phyloP scores from a whole-genome alignment of 2,329 filamentous ascomycete species.

The Tolypocladium sp. region DNA sequence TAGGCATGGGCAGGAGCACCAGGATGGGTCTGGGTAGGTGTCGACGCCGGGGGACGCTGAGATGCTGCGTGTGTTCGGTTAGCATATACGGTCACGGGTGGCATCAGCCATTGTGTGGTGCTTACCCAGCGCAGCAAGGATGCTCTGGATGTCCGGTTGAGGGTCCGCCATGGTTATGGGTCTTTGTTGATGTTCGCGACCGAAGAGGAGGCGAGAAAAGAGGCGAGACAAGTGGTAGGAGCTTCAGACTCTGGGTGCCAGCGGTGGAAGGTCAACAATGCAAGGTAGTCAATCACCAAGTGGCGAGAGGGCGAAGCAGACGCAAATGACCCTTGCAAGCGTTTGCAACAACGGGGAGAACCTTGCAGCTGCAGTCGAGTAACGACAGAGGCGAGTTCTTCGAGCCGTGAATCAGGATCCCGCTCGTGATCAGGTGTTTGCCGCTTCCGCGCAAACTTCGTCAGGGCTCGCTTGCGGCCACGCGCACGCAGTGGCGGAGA shows the following conservation, averaged over 20 bases:
- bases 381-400: neutral
- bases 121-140: slow-evolving; percentile 40
- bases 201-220: neutral
- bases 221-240: neutral
- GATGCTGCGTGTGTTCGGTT: slow-evolving; percentile 24
- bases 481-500: neutral
- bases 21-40: slow-evolving; percentile 32
- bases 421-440: neutral
- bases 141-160: slow-evolving; percentile 33
- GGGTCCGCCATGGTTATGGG: slow-evolving; percentile 24
- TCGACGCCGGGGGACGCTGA: slow-evolving; percentile 31
- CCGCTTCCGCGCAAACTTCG: neutral
- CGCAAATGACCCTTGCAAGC: neutral
- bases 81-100: neutral
- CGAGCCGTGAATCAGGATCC: neutral
- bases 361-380: neutral
- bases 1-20: slow-evolving; percentile 27
- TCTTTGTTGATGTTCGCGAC: neutral
- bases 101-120: neutral
- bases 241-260: neutral
- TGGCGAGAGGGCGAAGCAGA: neutral
- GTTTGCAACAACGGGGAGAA: neutral
- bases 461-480: neutral
- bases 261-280: neutral
- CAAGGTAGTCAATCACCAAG: neutral